A percentile compares a stretch with the other conserved stretches of the same genome.
These are phyloP conservation scores for Phaseolus lunatus DNA, from an alignment of 306 rosid species.

Conservation along the genomic window DNA sequence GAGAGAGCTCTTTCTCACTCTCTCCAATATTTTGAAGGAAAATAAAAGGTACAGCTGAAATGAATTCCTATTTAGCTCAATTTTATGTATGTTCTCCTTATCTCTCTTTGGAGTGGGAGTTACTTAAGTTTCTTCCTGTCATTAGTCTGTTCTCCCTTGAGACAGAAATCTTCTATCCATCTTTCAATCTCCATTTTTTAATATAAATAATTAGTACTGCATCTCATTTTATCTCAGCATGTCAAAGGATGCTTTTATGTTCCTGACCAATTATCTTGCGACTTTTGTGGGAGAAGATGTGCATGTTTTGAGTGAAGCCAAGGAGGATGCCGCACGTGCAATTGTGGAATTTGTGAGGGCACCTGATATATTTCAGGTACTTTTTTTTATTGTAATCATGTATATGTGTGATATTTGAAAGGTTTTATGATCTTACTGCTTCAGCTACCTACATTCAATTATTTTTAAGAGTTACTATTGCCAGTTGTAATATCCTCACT, in stretches of 20 bases:
- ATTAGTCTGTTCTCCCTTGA: neutral
- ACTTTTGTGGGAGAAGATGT: conserved; percentile 86
- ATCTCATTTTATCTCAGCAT: conserved; percentile 58
- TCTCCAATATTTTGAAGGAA: conserved; percentile 84
- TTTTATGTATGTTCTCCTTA: conserved; percentile 1
- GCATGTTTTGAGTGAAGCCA: conserved; percentile 69
- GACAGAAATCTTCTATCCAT: conserved; percentile 10
- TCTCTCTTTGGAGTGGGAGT: neutral
- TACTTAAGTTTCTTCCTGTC: neutral
- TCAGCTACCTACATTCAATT: neutral
- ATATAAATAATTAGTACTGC: conserved; percentile 12
- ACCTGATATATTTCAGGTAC: conserved; percentile 87
- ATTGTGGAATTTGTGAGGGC: conserved; percentile 86
- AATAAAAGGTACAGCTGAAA: conserved; percentile 69
- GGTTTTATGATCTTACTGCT: neutral
- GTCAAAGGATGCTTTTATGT: conserved; percentile 82
- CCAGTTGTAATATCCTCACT: neutral
- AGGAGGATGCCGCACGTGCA: conserved; percentile 87
- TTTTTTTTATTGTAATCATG: conserved; percentile 24
- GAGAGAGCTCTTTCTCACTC: conserved; percentile 73
- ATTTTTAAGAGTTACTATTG: neutral
- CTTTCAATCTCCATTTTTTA: neutral
- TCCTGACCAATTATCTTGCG: conserved; percentile 77
- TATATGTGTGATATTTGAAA: conserved; percentile 32
- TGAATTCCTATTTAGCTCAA: conserved; percentile 10